phyloP scores from a whole-genome alignment of 2,329 filamentous ascomycete species.

The Alternaria alternata region DNA sequence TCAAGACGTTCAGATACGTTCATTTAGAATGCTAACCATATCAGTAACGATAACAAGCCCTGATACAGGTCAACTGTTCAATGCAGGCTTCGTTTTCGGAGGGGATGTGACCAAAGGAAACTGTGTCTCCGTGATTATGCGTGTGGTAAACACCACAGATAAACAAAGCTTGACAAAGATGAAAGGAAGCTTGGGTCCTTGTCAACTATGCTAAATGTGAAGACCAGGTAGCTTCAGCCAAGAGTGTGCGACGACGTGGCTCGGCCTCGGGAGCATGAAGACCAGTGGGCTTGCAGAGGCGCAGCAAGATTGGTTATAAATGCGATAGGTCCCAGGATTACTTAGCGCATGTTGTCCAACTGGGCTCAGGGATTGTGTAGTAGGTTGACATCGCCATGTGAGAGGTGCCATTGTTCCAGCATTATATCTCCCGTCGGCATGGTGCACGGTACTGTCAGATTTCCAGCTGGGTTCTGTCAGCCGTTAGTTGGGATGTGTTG shows the following conservation, averaged over 20 bases:
- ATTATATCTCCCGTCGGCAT: neutral
- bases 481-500: neutral
- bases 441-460: neutral
- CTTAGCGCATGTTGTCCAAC: neutral
- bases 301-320: neutral
- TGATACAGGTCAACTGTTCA: neutral
- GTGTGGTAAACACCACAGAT: neutral
- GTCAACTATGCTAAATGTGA: neutral
- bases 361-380: neutral
- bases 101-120: neutral
- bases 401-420: neutral
- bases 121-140: neutral
- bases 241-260: neutral
- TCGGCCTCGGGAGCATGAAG: neutral
- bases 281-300: neutral
- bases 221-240: neutral
- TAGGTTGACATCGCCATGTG: neutral
- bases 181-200: neutral
- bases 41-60: neutral
- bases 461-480: neutral
- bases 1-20: neutral
- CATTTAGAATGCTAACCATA: neutral
- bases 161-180: neutral
- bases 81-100: neutral
- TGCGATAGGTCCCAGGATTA: neutral